phyloP scores from a whole-genome alignment of 169 alveolate species.

The Eimeria necatrix region DNA sequence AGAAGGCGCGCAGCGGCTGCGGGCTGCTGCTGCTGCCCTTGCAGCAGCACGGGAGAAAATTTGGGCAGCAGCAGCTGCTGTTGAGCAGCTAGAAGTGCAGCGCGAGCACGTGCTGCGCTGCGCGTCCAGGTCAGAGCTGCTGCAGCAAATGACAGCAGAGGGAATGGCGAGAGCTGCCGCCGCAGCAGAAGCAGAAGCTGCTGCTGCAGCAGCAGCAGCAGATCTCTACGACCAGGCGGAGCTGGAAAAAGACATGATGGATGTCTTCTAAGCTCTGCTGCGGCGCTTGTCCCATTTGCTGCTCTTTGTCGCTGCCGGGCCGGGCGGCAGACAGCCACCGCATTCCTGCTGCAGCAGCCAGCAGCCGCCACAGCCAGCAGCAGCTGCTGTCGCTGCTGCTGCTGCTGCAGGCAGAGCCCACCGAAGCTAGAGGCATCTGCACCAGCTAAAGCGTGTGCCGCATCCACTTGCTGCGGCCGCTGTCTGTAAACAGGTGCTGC shows the following conservation, averaged over 20 bases:
- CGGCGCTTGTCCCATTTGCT: too few species aligned
- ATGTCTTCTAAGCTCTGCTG: background rate
- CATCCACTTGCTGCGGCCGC: too few species aligned
- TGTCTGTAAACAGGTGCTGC: too few species aligned
- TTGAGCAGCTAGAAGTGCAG: background rate
- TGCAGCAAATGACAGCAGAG: background rate
- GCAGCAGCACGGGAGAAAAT: background rate
- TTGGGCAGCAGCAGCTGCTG: background rate
- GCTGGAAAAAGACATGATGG: background rate
- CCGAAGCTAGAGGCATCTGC: too few species aligned
- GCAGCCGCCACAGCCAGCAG: too few species aligned
- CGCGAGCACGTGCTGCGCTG: background rate
- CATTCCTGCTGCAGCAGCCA: too few species aligned
- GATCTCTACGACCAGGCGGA: background rate
- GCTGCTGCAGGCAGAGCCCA: too few species aligned
- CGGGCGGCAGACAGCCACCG: too few species aligned
- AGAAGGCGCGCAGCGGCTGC: background rate
- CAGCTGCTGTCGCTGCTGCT: too few species aligned
- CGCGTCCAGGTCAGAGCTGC: constrained; percentile 12
- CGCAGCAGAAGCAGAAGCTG: background rate
- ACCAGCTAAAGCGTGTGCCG: too few species aligned
- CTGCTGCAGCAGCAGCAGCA: background rate
- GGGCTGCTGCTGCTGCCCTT: too few species aligned
- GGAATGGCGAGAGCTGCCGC: constrained; percentile 2
- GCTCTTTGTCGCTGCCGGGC: too few species aligned